phyloP scores from a whole-genome alignment of 192 early-diverging fungal genomes.

The Chytriomyces sp. region DNA sequence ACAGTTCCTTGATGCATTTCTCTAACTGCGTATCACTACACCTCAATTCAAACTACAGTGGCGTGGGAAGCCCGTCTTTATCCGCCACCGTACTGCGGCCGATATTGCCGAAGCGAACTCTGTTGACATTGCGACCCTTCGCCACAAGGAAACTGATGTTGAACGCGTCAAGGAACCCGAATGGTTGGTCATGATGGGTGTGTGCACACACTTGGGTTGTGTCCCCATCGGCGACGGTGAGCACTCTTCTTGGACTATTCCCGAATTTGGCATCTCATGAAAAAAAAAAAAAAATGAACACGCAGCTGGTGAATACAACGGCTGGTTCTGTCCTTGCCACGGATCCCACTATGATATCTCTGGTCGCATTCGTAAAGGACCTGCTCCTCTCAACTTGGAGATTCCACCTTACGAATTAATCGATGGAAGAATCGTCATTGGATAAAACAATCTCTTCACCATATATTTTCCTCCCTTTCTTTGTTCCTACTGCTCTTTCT shows the following conservation, averaged over 20 bases:
- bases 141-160: constrained; percentile 90
- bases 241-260: not conserved
- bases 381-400: constrained; percentile 98
- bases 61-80: constrained; percentile 98
- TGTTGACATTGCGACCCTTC: constrained; percentile 79
- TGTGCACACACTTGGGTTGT: constrained; percentile 90
- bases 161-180: constrained; percentile 88
- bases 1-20: not conserved
- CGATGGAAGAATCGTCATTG: constrained; percentile 78
- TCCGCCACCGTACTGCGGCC: constrained; percentile 92
- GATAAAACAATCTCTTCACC: constrained; percentile 58
- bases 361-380: constrained; percentile 97
- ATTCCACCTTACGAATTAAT: constrained; percentile 80
- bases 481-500: no score
- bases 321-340: constrained; percentile 99
- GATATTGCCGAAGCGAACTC: constrained; percentile 93
- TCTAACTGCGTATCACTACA: not conserved
- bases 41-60: constrained; percentile 58
- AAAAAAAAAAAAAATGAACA: not conserved
- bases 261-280: not conserved
- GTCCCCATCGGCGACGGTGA: constrained; percentile 91
- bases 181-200: constrained; percentile 96
- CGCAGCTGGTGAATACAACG: constrained; percentile 91
- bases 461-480: no score
- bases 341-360: constrained; percentile 99